Conservation (phyloP, 805 yeast species). For the Sugiyamaella marilandica region DNA sequence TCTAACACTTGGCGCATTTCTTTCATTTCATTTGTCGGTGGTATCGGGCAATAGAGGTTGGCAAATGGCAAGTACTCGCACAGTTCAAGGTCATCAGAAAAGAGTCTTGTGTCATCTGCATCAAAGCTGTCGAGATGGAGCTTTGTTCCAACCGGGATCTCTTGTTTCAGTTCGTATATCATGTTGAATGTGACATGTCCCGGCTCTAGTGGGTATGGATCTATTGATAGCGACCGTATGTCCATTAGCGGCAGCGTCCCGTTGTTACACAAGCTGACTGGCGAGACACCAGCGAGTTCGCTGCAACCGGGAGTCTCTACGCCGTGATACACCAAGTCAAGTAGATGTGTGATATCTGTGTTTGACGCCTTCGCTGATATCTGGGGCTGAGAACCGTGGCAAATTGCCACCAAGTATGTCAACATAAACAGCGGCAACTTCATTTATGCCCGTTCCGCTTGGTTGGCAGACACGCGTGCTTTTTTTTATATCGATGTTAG, state of each 20-base stretch:
- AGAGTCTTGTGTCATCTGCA: conserved; percentile 14
- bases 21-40: conserved; percentile 9
- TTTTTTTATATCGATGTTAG: too few species aligned
- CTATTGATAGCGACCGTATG: conserved; percentile 20
- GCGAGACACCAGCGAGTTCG: conserved; percentile 12
- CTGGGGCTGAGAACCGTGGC: too few species aligned
- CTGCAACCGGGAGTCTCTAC: conserved; percentile 6
- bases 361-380: too few species aligned
- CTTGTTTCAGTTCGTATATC: conserved; percentile 20
- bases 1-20: conserved; percentile 21
- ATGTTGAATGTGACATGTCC: conserved; percentile 26
- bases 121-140: conserved; percentile 22
- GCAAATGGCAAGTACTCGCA: conserved; percentile 28
- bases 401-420: neutral
- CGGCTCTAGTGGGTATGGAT: conserved; percentile 28
- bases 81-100: conserved; percentile 22
- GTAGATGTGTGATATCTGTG: too few species aligned
- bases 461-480: too few species aligned
- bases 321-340: neutral
- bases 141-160: conserved; percentile 22
- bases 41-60: conserved; percentile 27
- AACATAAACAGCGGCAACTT: neutral
- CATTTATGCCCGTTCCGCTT: too few species aligned
- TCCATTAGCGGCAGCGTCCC: conserved; percentile 25
- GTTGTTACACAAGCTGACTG: conserved; percentile 11